phyloP scores from a whole-genome alignment of 805 yeast species.

The Priceomyces fermenticarens region DNA sequence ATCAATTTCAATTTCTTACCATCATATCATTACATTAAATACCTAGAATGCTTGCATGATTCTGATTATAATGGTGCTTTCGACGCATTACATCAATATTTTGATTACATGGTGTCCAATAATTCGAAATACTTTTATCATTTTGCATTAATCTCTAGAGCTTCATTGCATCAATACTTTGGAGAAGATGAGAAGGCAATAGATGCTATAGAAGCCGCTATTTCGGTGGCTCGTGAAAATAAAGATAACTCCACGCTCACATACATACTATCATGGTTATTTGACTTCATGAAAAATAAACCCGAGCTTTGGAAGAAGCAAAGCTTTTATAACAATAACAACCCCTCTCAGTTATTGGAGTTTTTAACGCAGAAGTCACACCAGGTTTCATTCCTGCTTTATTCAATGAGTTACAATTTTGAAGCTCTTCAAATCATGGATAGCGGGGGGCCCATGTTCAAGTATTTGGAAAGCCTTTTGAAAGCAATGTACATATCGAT shows the following conservation, averaged over 20 bases:
- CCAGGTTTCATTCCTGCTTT: conserved; percentile 45
- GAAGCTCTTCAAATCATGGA: conserved; percentile 56
- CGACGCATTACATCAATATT: conserved; percentile 53
- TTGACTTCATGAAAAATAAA: conserved; percentile 62
- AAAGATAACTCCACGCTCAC: conserved; percentile 72
- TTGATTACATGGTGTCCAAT: conserved; percentile 73
- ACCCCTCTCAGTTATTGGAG: conserved; percentile 64
- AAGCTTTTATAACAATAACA: conserved; percentile 42
- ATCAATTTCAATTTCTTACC: conserved; percentile 27
- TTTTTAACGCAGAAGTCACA: conserved; percentile 57
- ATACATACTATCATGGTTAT: conserved; percentile 70
- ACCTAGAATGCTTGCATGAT: conserved; percentile 54
- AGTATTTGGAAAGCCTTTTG: conserved; percentile 52
- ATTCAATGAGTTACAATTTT: conserved; percentile 62
- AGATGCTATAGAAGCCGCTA: conserved; percentile 81
- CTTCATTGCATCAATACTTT: conserved; percentile 67
- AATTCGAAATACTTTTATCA: conserved; percentile 66
- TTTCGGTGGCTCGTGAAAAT: conserved; percentile 81
- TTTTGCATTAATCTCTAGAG: conserved; percentile 70
- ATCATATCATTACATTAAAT: conserved; percentile 53
- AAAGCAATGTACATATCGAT: conserved; percentile 56
- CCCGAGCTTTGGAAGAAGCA: conserved; percentile 53
- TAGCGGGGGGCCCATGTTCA: conserved; percentile 46
- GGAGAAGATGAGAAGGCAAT: conserved; percentile 67
- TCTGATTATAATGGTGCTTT: conserved; percentile 62